A percentile compares a stretch with the other conserved stretches of the same genome.
Conservation (phyloP, 257 asterid species). For the Nicotiana knightiana region DNA sequence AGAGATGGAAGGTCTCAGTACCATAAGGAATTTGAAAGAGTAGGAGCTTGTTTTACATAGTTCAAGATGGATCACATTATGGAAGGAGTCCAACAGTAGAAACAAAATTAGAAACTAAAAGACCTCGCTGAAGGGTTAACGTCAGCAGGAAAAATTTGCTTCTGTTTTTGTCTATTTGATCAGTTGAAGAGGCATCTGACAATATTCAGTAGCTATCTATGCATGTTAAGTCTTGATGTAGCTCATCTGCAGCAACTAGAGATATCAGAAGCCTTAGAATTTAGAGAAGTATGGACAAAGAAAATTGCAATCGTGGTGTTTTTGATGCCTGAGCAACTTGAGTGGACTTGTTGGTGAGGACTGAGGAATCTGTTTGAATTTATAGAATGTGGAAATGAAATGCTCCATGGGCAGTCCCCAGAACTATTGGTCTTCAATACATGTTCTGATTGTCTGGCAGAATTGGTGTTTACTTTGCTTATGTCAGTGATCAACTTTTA, state of each 20-base stretch:
- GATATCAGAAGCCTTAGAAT: neutral
- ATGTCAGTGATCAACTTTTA: neutral
- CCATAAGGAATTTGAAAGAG: neutral
- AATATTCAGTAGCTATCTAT: neutral
- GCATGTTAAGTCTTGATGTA: neutral
- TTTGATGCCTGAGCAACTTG: neutral
- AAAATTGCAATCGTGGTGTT: neutral
- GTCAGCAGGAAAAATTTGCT: neutral
- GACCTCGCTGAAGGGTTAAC: neutral
- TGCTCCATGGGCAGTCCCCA: neutral
- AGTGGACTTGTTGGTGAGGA: slow-evolving; percentile 1
- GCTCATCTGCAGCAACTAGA: neutral
- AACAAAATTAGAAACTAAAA: neutral
- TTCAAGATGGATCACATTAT: neutral
- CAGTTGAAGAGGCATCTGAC: neutral
- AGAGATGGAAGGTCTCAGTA: neutral
- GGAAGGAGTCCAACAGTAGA: neutral
- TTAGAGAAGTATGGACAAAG: neutral
- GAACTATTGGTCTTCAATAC: neutral
- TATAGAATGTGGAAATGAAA: neutral
- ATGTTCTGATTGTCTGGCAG: neutral
- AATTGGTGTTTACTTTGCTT: neutral
- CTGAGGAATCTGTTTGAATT: neutral
- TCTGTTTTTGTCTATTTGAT: neutral
- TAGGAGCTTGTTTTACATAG: neutral